Evolutionary conservation across 2,329 filamentous ascomycete genomes (phyloP).

Genomic region (Penicillium sp.): DNA sequence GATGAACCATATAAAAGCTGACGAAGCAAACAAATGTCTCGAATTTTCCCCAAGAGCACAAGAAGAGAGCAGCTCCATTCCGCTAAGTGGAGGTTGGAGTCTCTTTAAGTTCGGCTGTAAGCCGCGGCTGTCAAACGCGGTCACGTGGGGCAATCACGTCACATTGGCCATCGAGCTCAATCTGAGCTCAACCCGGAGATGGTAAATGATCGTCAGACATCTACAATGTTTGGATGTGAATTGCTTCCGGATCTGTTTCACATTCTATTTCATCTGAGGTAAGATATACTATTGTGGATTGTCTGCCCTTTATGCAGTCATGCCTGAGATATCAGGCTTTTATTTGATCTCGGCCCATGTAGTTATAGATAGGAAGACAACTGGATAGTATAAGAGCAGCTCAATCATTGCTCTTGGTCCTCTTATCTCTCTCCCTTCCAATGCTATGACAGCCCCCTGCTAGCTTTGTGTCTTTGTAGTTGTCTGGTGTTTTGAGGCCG

Average conservation of each 20-base stretch:
- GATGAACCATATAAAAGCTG: neutral
- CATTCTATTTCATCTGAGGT: neutral
- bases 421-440: neutral
- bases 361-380: neutral
- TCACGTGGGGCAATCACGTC: conserved; percentile 11
- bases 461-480: neutral
- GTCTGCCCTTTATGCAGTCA: neutral
- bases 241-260: neutral
- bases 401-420: neutral
- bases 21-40: neutral
- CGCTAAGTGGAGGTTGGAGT: conserved; percentile 9
- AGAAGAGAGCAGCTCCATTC: conserved; percentile 1
- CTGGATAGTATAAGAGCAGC: neutral
- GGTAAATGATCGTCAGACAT: neutral
- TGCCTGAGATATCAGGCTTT: neutral
- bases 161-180: neutral
- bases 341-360: neutral
- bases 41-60: neutral
- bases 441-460: too few relatives aligned
- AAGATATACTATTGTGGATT: too few relatives aligned
- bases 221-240: neutral
- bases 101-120: conserved; percentile 17
- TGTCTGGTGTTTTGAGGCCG: neutral
- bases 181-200: neutral
- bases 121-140: conserved; percentile 21